Percentiles rank a stretch among this genome's conserved stretches.
Conservation (phyloP, 2,329 filamentous ascomycete species). For the Sporothrix pseudoabietina region DNA sequence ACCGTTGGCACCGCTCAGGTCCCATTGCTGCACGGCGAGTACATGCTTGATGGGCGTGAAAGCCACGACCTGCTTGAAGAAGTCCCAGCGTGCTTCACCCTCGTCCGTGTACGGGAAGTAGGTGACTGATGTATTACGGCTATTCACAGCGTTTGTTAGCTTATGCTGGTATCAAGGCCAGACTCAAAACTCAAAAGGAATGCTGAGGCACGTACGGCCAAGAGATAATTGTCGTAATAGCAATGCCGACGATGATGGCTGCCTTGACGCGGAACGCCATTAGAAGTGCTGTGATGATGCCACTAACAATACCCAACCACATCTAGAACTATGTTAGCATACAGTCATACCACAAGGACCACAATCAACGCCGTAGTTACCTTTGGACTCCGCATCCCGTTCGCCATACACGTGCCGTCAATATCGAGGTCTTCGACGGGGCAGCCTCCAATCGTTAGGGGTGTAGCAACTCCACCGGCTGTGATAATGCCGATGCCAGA, state of each 20-base stretch:
- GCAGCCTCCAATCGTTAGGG: constrained; percentile 77
- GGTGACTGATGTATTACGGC: constrained; percentile 61
- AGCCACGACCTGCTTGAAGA: constrained; percentile 71
- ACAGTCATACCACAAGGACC: too few species aligned
- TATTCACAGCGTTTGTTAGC: background rate
- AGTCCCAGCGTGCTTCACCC: constrained; percentile 67
- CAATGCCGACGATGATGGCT: constrained; percentile 72
- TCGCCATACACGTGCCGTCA: constrained; percentile 36
- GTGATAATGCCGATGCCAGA: constrained; percentile 82
- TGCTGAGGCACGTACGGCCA: constrained; percentile 62
- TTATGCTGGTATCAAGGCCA: background rate
- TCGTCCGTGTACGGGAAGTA: constrained; percentile 69
- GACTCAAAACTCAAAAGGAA: background rate
- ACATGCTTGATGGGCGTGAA: constrained; percentile 70
- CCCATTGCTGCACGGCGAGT: constrained; percentile 67
- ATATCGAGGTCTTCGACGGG: constrained; percentile 54
- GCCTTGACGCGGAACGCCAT: constrained; percentile 78
- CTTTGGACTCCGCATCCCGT: constrained; percentile 29
- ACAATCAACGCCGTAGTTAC: background rate
- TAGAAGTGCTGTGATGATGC: constrained; percentile 76
- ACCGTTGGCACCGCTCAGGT: constrained; percentile 55
- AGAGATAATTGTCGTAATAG: constrained; percentile 70
- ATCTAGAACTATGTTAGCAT: constrained; percentile 51
- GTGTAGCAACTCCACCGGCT: constrained; percentile 64
- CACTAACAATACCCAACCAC: constrained; percentile 84